Percentiles rank a stretch among this genome's conserved stretches.
Conservation (phyloP, 2,329 filamentous ascomycete genomes). For the Aspergillus uvarum region DNA sequence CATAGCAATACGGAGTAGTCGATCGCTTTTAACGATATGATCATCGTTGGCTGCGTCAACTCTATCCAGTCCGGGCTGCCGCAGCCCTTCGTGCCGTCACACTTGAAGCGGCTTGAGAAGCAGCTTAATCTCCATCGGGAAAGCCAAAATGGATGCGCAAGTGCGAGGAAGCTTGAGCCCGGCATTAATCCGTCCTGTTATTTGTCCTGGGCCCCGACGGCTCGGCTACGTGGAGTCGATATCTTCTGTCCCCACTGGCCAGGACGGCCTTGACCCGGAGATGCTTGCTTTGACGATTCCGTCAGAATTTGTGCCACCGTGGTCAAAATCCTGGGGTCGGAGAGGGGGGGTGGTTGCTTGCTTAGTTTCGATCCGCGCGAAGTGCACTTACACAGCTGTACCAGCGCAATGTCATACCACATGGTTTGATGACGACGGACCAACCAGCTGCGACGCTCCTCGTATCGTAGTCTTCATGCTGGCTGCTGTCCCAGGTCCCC, state of each 20-base stretch:
- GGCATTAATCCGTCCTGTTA: slow-evolving; percentile 5
- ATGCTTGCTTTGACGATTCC: background rate
- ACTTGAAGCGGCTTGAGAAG: slow-evolving; percentile 4
- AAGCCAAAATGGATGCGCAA: slow-evolving; percentile 8
- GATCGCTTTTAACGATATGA: background rate
- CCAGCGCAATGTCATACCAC: background rate
- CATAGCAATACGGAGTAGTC: background rate
- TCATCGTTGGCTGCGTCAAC: background rate
- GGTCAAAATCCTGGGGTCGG: background rate
- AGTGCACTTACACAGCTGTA: background rate
- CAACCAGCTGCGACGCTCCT: background rate
- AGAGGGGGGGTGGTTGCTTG: background rate
- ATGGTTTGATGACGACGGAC: background rate
- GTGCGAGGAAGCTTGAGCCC: slow-evolving; percentile 15
- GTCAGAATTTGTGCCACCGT: background rate
- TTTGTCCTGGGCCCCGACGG: slow-evolving; percentile 5
- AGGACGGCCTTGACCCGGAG: background rate
- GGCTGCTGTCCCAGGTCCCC: background rate
- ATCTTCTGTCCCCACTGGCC: background rate
- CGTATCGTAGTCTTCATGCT: background rate
- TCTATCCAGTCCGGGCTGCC: background rate
- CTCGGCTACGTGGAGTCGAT: slow-evolving; percentile 4
- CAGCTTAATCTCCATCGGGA: slow-evolving; percentile 15
- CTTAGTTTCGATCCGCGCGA: background rate
- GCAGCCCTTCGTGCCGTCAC: background rate